phyloP scores from a whole-genome alignment of 2,329 filamentous ascomycete genomes.

The Venturiaceae sp. region DNA sequence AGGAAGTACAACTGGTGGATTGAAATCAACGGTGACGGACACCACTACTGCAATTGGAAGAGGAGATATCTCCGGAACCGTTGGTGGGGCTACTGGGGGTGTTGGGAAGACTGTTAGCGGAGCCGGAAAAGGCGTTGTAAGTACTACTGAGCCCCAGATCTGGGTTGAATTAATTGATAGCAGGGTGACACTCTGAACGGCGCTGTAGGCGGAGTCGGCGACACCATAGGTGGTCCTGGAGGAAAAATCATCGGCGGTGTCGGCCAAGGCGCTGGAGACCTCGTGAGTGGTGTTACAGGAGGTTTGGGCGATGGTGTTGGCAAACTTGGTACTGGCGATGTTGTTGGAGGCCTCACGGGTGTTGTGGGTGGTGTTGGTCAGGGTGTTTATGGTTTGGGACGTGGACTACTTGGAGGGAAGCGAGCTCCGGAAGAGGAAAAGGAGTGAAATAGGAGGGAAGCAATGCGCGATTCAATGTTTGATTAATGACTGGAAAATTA shows the following conservation, averaged over 20 bases:
- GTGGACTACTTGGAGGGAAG: constrained; percentile 19
- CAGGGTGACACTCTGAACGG: constrained; percentile 7
- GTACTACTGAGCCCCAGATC: constrained; percentile 4
- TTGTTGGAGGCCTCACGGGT: constrained; percentile 31
- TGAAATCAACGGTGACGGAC: constrained; percentile 33
- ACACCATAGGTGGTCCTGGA: constrained; percentile 24
- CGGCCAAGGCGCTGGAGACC: constrained; percentile 30
- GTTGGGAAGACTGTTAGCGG: constrained; percentile 23
- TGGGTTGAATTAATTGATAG: neutral
- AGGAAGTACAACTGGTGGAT: constrained; percentile 28
- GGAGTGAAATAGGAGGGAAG: neutral
- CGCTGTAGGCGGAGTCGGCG: constrained; percentile 12
- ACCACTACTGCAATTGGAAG: constrained; percentile 32
- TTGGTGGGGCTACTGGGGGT: constrained; percentile 24
- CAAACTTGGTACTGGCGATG: constrained; percentile 33
- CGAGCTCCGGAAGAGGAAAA: constrained; percentile 14
- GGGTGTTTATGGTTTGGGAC: constrained; percentile 25
- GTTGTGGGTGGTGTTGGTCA: constrained; percentile 30
- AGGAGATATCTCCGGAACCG: constrained; percentile 30
- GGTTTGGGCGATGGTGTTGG: constrained; percentile 35
- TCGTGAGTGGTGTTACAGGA: constrained; percentile 28
- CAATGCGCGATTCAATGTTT: neutral
- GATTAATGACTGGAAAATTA: neutral
- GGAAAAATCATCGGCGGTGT: constrained; percentile 32
- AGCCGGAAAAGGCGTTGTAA: constrained; percentile 24